Base-by-base conservation (phyloP, 345 rosid species). In the Rhodamnia argentea region DNA sequence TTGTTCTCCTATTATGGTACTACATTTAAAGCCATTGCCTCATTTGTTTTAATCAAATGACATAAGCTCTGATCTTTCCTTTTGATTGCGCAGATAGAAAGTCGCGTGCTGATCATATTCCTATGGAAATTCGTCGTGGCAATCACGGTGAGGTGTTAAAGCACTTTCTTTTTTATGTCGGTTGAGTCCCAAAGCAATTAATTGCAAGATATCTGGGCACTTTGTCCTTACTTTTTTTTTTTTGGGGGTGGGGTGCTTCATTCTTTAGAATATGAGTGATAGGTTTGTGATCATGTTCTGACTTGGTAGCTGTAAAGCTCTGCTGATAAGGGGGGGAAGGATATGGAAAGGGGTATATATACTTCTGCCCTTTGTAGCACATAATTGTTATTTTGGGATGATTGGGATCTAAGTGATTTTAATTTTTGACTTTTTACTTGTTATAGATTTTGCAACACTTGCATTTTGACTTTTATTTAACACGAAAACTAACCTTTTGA, bases 1-100 rank as follows among this genome's bases (percentile, higher is more conserved):
- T 89, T 94, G 82, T 96, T 96, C 87, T 95, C 98, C 15, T 96
- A 92, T 92, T 82, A 85, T 24, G 95, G 99, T 97, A 92, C 60
- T 90, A 22, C 76, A 27, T 85, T 85, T 16, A 26, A 26, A 29
- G 81, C 76, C 42, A 82, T 87, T 87, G 16, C 51, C 57, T 5
- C 83, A 11, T 64, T 29, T 76, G n/a, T 20, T 58, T 59, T 22
- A 29, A 29, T 82, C 60, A 29, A 44, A 29, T 52, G 40, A 54
- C n/a, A 9, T 27, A 47, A 32, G 26, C 24, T 13, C 52, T 60
- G 44, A 59, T 44, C 54, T 83, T 83, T 74, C 84, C 58, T 85
- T 87, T 55, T 6, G 8, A 88, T 91, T 78, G 52, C 82, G 83
- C 90, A 97, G 99, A 92, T 78, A 88, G 84, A 84, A 95, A 89